phyloP scores from a whole-genome alignment of 495 filamentous ascomycete genomes.

The Hapsidospora chrysogenum region DNA sequence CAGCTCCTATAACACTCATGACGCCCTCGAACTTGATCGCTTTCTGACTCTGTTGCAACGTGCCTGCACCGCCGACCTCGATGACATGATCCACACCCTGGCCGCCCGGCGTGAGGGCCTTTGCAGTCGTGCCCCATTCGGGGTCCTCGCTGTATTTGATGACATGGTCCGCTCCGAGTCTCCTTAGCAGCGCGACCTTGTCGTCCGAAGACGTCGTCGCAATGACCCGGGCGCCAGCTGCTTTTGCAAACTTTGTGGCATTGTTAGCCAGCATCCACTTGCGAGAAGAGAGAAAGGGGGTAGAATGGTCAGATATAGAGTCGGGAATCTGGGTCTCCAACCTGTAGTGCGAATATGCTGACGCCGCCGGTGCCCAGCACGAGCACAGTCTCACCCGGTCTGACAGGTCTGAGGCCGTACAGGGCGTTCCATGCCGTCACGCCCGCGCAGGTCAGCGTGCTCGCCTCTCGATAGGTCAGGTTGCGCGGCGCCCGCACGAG shows the following conservation, averaged over 20 bases:
- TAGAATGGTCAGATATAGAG: no score
- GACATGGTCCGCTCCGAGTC: constrained; percentile 47
- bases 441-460: constrained; percentile 16
- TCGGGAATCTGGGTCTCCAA: constrained; percentile 7
- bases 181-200: constrained; percentile 40
- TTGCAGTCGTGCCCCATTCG: constrained; percentile 14
- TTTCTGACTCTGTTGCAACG: constrained; percentile 36
- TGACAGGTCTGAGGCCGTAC: constrained; percentile 36
- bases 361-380: constrained; percentile 21
- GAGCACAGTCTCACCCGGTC: constrained; percentile 14
- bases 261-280: background rate
- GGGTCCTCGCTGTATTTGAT: constrained; percentile 27
- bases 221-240: constrained; percentile 55
- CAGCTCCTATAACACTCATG: constrained; percentile 35
- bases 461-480: constrained; percentile 38
- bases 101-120: constrained; percentile 14
- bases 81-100: constrained; percentile 45
- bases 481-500: constrained; percentile 46
- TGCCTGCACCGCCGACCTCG: constrained; percentile 41
- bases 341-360: constrained; percentile 9
- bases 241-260: constrained; percentile 53
- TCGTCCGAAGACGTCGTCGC: constrained; percentile 44
- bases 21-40: constrained; percentile 41
- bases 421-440: constrained; percentile 25
- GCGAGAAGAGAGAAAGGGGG: no score